Evolutionary conservation across 371 early-diverging fungal species (phyloP), one percentile per base, ranked within the genome.

Genomic region (Saksenaea vasiformis): DNA sequence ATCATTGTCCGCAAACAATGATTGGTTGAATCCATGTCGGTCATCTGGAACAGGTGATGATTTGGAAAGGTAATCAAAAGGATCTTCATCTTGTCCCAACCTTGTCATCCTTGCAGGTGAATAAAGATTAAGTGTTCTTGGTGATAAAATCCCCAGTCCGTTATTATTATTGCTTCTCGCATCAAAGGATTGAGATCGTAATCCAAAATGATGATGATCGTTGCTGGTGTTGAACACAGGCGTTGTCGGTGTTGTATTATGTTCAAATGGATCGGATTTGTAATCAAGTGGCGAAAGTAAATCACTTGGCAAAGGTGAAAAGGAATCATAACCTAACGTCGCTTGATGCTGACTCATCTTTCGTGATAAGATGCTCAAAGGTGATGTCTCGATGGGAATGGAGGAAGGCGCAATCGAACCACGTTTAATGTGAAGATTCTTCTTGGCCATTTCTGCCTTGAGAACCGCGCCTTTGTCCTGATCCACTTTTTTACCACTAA

Each of bases 31-130:
- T 17, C 69, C 64, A 36, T 61, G 57, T 8, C 54, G 60, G n/a
- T 66, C 68, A 44, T 65, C 61, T 8, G 66, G 60, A 11, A 70
- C 71, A 22, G 78, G 78, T 37, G 73, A 78, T 86, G 95, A 84
- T 93, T 96, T 54, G 88, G 91, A 78, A 90, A 97, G 71, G 91
- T 96, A 77, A 91, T 93, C 64, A 91, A 92, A 67, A 89, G 90
- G 96, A 95, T 98, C 63, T 92, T 92, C 85, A 90, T 95, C 55
- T 39, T 59, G 60, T 27, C 36, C 53, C 10, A 44, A 17, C 17
- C 27, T 54, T 47, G 11, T 47, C 15, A 58, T 34, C 15, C 47
- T 14, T 54, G 54, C 58, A 17, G 43, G 65, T 26, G 65, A 60
- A 61, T 64, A 54, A 24, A 76, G 61, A 39, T 70, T 61, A 47